Evolutionary conservation across 176 grass and related monocot genomes (phyloP).

Genomic region (Tillandsia fasciculata): DNA sequence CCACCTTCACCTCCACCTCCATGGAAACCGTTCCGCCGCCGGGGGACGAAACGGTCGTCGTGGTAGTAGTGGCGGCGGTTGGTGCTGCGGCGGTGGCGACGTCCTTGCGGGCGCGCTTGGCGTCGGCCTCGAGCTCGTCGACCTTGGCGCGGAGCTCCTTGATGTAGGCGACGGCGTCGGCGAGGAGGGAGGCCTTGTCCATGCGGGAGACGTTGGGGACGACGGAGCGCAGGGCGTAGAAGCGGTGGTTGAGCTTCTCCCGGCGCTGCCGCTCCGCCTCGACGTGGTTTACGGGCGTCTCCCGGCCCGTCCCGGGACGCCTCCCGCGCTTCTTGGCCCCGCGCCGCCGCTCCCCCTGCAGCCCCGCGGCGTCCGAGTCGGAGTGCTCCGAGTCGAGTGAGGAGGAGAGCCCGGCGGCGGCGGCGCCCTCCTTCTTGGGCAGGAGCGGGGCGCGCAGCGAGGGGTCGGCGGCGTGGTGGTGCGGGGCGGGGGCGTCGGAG

Average conservation of each 20-base stretch:
- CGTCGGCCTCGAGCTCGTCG: conserved; percentile 12
- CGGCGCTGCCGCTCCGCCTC: conserved; percentile 40
- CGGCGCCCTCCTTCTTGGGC: not conserved
- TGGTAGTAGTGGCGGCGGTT: not conserved
- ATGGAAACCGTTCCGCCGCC: not conserved
- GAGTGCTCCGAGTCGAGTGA: conserved; percentile 20
- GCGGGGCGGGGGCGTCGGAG: not conserved
- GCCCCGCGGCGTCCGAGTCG: conserved; percentile 9
- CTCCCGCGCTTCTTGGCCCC: conserved; percentile 29
- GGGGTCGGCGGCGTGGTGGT: not conserved
- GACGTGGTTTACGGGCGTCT: conserved; percentile 31
- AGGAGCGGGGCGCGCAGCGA: not conserved
- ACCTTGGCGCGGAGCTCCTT: conserved; percentile 19
- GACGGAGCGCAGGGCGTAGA: conserved; percentile 38
- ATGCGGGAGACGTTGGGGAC: conserved; percentile 40
- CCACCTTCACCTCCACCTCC: conserved; percentile 1
- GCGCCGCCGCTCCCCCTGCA: not conserved
- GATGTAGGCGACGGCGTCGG: conserved; percentile 35
- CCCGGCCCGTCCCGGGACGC: conserved; percentile 20
- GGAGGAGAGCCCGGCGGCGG: not conserved
- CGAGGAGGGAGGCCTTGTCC: conserved; percentile 46
- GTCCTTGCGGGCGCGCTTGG: conserved; percentile 1
- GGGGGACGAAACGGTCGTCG: conserved; percentile 11
- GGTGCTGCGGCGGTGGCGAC: conserved; percentile 1
- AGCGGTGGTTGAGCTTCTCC: conserved; percentile 38